Base-by-base conservation (phyloP, 495 filamentous ascomycete species). In the Neurospora sp. region DNA sequence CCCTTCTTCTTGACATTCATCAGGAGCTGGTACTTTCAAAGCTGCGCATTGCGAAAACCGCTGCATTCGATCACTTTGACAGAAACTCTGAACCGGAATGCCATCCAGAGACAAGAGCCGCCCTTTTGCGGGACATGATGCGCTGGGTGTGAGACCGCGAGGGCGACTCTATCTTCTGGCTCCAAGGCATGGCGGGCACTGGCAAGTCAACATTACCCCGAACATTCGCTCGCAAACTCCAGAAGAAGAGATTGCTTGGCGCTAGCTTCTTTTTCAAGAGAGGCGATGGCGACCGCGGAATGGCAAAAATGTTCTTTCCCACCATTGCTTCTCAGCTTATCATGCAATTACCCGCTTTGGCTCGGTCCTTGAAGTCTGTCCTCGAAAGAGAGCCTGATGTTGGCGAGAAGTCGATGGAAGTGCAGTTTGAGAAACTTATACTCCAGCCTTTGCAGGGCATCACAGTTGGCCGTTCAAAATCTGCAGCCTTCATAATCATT, bases 181-280 rank as follows among this genome's bases (percentile, higher is more conserved):
- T 86, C 9, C 80, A 79, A 16, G 82, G 84, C n/a, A 83, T 85
- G 77, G 83, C 83, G 14, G 83, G 83, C 7, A 85, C 80, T 14
- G 83, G 84, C 22, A 85, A 85, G 71, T 85, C 84, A 10, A 85
- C 83, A 35, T 81, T 85, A 40, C 76, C 83, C 8, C 80, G 78
- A 20, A 85, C 83, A 8, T 72, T 85, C 1, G 83, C 84, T 8
- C 37, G 71, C 4, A 59, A 53, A 8, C 75, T 82, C 68, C 68
- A 68, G 0, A 37, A 70, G 1, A 40, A 70, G 8, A n/a, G 70
- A 38, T 27, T 74, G 18, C 81, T 81, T 22, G 78, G 77, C 39
- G 80, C 77, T 0, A 86, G 81, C 74, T 87, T 87, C 77, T 87
- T 89, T 79, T 89, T 89, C 76, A 85, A 84, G 47, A 81, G 80